Evolutionary conservation across 371 early-diverging fungal genomes (phyloP).

Genomic region (Chytridium lagenaria): DNA sequence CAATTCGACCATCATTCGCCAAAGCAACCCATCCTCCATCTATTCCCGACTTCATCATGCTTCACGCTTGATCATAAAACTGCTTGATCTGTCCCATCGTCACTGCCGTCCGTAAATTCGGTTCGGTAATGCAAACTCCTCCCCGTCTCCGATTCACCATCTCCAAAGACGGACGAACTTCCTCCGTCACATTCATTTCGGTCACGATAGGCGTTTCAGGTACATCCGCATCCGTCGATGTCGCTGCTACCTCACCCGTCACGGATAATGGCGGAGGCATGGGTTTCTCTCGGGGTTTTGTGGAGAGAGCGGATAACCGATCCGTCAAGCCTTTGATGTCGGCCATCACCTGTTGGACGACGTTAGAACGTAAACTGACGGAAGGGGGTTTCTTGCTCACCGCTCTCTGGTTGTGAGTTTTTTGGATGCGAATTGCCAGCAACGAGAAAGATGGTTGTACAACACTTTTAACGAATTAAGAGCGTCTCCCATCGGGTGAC

Average conservation of each 20-base stretch:
- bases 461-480: no score
- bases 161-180: background rate
- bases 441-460: no score
- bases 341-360: no score
- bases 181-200: background rate
- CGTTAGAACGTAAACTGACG: no score
- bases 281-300: background rate
- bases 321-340: background rate
- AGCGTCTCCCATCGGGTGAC: no score
- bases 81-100: slow-evolving; percentile 12
- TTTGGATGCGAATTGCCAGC: no score
- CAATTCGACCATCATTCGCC: no score
- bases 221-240: background rate
- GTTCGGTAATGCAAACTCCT: slow-evolving; percentile 11
- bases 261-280: background rate
- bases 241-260: background rate
- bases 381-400: no score
- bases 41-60: no score
- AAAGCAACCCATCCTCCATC: no score
- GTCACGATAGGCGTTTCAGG: slow-evolving; percentile 6
- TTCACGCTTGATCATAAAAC: slow-evolving; percentile 7
- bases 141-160: background rate
- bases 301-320: background rate
- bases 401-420: no score
- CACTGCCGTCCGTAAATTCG: slow-evolving; percentile 5